Conservation (phyloP, 1,139 yeast genomes). For the Yamadazyma pseudoaaseri region DNA sequence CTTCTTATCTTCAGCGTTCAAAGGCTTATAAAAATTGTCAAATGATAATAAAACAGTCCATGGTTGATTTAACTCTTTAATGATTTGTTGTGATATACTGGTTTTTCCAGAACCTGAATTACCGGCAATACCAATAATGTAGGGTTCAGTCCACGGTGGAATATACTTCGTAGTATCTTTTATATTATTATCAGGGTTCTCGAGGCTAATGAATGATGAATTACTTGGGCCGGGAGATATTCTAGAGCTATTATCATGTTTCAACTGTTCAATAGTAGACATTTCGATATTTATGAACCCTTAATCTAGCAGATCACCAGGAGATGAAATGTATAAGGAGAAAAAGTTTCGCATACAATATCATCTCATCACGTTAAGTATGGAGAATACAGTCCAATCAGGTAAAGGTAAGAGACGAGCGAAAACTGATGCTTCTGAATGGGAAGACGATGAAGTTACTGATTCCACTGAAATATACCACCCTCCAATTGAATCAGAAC, state of each 20-base stretch:
- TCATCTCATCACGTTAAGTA: slow-evolving; percentile 5
- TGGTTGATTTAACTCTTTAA: slow-evolving; percentile 79
- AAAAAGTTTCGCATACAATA: slow-evolving; percentile 6
- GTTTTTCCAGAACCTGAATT: slow-evolving; percentile 96
- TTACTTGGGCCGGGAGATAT: slow-evolving; percentile 10
- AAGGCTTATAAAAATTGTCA: slow-evolving; percentile 86
- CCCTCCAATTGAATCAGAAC: not conserved
- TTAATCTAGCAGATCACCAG: too few relatives aligned
- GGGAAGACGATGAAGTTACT: slow-evolving; percentile 1
- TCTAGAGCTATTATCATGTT: slow-evolving; percentile 5
- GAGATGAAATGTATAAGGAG: not conserved
- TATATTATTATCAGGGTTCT: slow-evolving; percentile 3
- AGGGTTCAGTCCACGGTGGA: slow-evolving; percentile 97
- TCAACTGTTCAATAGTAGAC: slow-evolving; percentile 5
- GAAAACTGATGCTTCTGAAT: slow-evolving; percentile 5
- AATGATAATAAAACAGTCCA: slow-evolving; percentile 93
- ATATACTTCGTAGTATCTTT: slow-evolving; percentile 38
- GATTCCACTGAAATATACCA: not conserved
- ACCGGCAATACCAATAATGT: slow-evolving; percentile 93
- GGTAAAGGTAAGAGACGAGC: slow-evolving; percentile 20
- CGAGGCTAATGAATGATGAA: slow-evolving; percentile 5
- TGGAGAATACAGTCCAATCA: slow-evolving; percentile 16
- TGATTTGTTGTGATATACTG: slow-evolving; percentile 81
- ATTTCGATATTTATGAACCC: too few relatives aligned
- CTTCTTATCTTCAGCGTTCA: slow-evolving; percentile 57